Conservation (phyloP, 2,329 filamentous ascomycete species). For the Rasamsonia emersonii region DNA sequence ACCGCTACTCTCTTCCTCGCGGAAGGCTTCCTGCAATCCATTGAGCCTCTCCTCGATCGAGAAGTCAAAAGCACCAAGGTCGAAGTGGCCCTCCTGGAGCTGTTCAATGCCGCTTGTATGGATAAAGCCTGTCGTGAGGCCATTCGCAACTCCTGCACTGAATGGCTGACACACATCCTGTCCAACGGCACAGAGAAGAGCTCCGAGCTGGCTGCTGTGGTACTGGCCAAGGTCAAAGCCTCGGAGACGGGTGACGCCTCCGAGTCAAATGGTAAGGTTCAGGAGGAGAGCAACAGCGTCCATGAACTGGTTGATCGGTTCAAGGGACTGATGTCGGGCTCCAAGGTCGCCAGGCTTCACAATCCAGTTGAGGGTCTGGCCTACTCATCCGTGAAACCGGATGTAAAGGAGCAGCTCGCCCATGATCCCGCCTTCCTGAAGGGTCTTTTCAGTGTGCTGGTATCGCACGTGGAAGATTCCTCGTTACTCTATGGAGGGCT, state of each 20-base stretch:
- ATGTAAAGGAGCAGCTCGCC: conserved; percentile 72
- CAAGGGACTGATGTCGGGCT: conserved; percentile 37
- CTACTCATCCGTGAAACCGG: conserved; percentile 78
- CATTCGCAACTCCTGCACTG: conserved; percentile 72
- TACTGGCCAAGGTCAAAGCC: conserved; percentile 56
- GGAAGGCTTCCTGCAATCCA: conserved; percentile 71
- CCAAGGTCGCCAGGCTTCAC: conserved; percentile 50
- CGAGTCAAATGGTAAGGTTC: conserved; percentile 22
- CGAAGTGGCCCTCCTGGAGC: conserved; percentile 75
- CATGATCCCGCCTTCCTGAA: conserved; percentile 61
- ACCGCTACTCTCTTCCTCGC: conserved; percentile 74
- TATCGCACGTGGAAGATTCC: conserved; percentile 49
- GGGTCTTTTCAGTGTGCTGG: conserved; percentile 49
- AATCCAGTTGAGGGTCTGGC: conserved; percentile 84
- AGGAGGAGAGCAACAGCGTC: conserved; percentile 37
- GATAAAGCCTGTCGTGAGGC: conserved; percentile 73
- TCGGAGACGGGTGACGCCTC: conserved; percentile 24
- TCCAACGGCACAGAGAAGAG: conserved; percentile 56
- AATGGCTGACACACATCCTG: conserved; percentile 81
- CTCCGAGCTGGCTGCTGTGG: conserved; percentile 55
- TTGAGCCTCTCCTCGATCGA: conserved; percentile 67
- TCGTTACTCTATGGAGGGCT: conserved; percentile 75
- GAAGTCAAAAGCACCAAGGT: conserved; percentile 80
- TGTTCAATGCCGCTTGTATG: conserved; percentile 87
- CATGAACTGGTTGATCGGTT: conserved; percentile 48